Conservation (phyloP, 352 stramenopile genomes). For the Pythium phragmitis region DNA sequence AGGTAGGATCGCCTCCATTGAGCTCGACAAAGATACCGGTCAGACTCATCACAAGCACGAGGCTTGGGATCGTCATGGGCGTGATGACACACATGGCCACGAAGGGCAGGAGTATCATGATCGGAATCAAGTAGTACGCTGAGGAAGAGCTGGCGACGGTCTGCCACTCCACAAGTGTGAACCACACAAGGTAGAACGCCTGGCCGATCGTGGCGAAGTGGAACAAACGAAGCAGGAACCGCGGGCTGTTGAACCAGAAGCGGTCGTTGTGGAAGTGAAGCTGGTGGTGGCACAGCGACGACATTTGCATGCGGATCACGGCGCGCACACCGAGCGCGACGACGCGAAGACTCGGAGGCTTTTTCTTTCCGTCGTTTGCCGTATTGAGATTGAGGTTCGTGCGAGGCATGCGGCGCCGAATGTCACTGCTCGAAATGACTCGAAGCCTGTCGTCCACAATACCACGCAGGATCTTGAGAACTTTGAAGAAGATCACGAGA, state of each 20-base stretch:
- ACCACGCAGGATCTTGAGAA: slow-evolving; percentile 74
- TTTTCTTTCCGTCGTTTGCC: neutral
- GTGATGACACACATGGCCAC: slow-evolving; percentile 77
- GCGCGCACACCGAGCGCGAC: slow-evolving; percentile 64
- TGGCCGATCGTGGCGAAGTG: slow-evolving; percentile 87
- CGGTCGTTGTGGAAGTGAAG: slow-evolving; percentile 79
- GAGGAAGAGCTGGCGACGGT: slow-evolving; percentile 31
- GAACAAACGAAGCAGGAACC: slow-evolving; percentile 71
- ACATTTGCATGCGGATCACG: slow-evolving; percentile 87
- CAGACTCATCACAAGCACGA: slow-evolving; percentile 86
- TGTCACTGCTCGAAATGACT: slow-evolving; percentile 68
- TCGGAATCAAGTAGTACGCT: slow-evolving; percentile 34
- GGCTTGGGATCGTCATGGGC: slow-evolving; percentile 82
- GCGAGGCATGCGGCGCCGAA: slow-evolving; percentile 39
- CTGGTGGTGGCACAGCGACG: slow-evolving; percentile 77
- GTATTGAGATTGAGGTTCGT: neutral
- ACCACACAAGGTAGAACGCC: slow-evolving; percentile 86
- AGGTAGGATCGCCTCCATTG: slow-evolving; percentile 33
- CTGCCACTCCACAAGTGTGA: slow-evolving; percentile 70
- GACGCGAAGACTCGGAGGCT: slow-evolving; percentile 46
- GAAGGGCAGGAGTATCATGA: slow-evolving; percentile 72
- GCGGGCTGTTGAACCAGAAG: slow-evolving; percentile 83
- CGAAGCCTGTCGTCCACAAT: slow-evolving; percentile 83
- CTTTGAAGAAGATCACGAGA: slow-evolving; percentile 84
- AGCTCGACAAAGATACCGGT: slow-evolving; percentile 86